Percentiles rank a stretch among this genome's conserved stretches.
Conservation (phyloP, 2,329 filamentous ascomycete genomes). For the Exophiala xenobiotica region DNA sequence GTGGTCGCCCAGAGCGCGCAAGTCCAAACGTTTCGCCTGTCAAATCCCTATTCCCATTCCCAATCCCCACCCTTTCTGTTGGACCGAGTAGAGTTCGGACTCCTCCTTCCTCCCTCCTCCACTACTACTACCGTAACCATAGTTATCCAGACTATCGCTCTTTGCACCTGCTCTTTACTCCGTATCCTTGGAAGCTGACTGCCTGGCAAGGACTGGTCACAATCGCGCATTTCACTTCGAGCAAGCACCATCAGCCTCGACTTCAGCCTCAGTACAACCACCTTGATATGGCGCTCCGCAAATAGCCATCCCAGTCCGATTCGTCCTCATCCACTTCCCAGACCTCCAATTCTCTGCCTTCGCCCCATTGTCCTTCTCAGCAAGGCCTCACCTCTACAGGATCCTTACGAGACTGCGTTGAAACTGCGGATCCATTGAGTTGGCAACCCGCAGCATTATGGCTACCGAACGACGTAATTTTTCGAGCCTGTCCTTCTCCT, state of each 20-base stretch:
- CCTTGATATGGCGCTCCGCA: conserved; percentile 25
- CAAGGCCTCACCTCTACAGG: background rate
- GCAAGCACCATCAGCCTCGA: conserved; percentile 2
- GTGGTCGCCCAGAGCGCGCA: too few species aligned
- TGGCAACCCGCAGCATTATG: conserved; percentile 37
- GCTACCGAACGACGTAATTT: conserved; percentile 50
- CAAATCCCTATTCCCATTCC: background rate
- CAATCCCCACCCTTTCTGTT: background rate
- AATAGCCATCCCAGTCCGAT: conserved; percentile 19
- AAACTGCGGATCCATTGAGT: conserved; percentile 32
- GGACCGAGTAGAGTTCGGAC: background rate
- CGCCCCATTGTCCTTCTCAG: conserved; percentile 2
- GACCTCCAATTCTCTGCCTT: background rate
- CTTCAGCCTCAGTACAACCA: conserved; percentile 8
- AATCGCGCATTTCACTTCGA: background rate
- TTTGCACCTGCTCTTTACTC: conserved; percentile 1
- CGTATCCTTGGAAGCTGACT: background rate
- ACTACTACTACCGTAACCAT: background rate
- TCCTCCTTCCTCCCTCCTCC: conserved; percentile 3
- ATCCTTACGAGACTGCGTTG: background rate
- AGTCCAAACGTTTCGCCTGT: too few species aligned
- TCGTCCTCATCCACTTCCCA: conserved; percentile 9
- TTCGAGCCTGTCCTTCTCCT: conserved; percentile 44
- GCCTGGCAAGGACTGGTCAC: background rate
- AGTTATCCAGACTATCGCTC: background rate